These are phyloP conservation scores for Candida vaughaniae DNA, from an alignment of 805 yeast genomes.

Conservation along the genomic window DNA sequence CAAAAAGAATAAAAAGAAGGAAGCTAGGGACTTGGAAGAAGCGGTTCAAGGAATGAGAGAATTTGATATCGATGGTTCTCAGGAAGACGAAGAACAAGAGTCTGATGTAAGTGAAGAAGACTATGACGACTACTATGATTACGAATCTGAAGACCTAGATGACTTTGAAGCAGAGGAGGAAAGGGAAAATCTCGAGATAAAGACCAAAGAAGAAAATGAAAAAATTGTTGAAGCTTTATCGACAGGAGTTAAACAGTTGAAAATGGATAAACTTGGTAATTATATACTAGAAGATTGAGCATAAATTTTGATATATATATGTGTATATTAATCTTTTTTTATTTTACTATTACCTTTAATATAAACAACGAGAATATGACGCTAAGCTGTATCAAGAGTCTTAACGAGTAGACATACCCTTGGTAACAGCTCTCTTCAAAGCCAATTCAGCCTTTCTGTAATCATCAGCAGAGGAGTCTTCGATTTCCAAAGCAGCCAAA, in stretches of 20 bases:
- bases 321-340: constrained; percentile 6
- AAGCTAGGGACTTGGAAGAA: constrained; percentile 57
- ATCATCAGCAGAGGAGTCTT: constrained; percentile 95
- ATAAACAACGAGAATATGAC: constrained; percentile 10
- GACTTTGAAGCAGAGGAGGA: constrained; percentile 24
- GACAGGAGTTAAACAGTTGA: constrained; percentile 60
- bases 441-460: constrained; percentile 98
- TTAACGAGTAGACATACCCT: constrained; percentile 98
- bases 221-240: constrained; percentile 71
- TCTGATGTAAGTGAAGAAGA: constrained; percentile 41
- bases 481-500: constrained; percentile 94
- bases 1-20: constrained; percentile 37
- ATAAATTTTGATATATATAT: constrained; percentile 11
- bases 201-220: constrained; percentile 36
- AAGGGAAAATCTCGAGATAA: constrained; percentile 19
- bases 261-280: constrained; percentile 81
- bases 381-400: constrained; percentile 14
- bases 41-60: constrained; percentile 70
- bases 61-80: constrained; percentile 24
- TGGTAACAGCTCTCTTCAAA: constrained; percentile 98
- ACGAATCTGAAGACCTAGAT: constrained; percentile 34
- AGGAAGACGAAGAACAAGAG: constrained; percentile 41
- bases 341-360: constrained; percentile 10
- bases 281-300: constrained; percentile 57
- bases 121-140: constrained; percentile 28